phyloP scores from a whole-genome alignment of 176 grass and related monocot genomes.

The Hordeum vulgare region MorexV3_pseudomolecules_assembly NC_058520.1:11577090-11577589 shows the following conservation, averaged over 20 bases:
- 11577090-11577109: background rate
- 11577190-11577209: constrained; percentile 65
- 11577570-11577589: constrained; percentile 70
- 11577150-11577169: constrained; percentile 89
- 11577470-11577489: constrained; percentile 66
- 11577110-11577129: constrained; percentile 78
- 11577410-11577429: constrained; percentile 48
- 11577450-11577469: constrained; percentile 77
- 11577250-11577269: constrained; percentile 66
- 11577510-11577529: constrained; percentile 62
- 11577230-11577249: constrained; percentile 78
- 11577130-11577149: constrained; percentile 81
- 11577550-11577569: constrained; percentile 73
- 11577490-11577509: constrained; percentile 53
- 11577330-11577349: constrained; percentile 45
- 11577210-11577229: constrained; percentile 67
- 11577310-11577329: constrained; percentile 41
- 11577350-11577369: constrained; percentile 86
- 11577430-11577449: constrained; percentile 45
- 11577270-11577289: constrained; percentile 89
- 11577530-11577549: constrained; percentile 56
- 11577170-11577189: constrained; percentile 77
- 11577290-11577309: constrained; percentile 31
- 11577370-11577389: constrained; percentile 85
- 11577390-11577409: constrained; percentile 92